These are phyloP conservation scores for Ambrosia trifida DNA, from an alignment of 129 eudicot species.

Conservation along the genomic window DNA sequence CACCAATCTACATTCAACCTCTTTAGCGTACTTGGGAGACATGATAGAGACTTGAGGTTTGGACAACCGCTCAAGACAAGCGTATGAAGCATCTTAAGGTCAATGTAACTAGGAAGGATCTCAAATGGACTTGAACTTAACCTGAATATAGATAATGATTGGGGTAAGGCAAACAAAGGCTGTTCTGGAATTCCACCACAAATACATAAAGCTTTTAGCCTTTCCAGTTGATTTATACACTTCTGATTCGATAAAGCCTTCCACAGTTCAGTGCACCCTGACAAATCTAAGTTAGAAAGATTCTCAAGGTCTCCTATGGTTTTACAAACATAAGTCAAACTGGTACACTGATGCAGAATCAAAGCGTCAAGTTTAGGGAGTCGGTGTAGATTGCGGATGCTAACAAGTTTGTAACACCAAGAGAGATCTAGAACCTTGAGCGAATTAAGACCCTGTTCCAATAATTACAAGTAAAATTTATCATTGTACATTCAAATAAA, in stretches of 20 bases:
- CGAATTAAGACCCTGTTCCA: constrained; percentile 27
- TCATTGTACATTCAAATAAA: neutral
- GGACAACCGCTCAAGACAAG: too few relatives aligned
- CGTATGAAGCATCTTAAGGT: neutral
- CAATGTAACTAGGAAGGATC: constrained; percentile 7
- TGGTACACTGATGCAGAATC: neutral
- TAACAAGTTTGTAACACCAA: constrained; percentile 10
- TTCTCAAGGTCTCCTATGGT: too few relatives aligned
- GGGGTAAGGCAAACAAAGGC: neutral
- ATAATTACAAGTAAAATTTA: neutral
- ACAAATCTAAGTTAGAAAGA: neutral
- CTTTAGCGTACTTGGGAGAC: too few relatives aligned
- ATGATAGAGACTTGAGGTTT: too few relatives aligned
- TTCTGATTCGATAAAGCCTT: neutral
- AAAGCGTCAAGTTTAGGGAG: constrained; percentile 29
- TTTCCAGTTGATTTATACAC: too few relatives aligned
- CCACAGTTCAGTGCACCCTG: constrained; percentile 10
- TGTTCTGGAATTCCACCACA: too few relatives aligned
- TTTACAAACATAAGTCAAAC: constrained; percentile 22
- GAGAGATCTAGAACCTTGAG: constrained; percentile 36
- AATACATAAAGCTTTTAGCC: too few relatives aligned
- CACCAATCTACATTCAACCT: too few relatives aligned
- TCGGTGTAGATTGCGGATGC: constrained; percentile 4
- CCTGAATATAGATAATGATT: neutral
- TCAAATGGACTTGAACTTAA: neutral